A percentile compares a stretch with the other conserved stretches of the same genome.
Evolutionary conservation across 257 asterid species (phyloP).

Genomic region (Anisodus tanguticus): DNA sequence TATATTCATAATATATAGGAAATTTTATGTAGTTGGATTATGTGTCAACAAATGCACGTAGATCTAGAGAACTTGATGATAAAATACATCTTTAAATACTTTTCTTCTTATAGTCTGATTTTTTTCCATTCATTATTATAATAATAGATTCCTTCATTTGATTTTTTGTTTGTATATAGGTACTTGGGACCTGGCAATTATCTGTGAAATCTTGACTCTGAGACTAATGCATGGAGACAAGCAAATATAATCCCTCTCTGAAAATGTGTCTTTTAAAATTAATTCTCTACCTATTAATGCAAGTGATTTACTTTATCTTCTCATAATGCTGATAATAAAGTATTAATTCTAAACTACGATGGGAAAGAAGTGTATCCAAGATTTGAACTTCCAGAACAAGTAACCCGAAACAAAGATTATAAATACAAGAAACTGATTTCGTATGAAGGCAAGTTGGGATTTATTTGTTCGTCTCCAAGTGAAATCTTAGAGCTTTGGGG

Average conservation of each 20-base stretch:
- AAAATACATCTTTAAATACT: no score
- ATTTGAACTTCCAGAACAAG: constrained; percentile 22
- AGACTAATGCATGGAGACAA: constrained; percentile 35
- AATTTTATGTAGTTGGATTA: background rate
- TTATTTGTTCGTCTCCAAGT: constrained; percentile 1
- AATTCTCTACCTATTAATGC: background rate
- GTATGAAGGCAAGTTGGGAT: constrained; percentile 33
- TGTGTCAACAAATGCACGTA: no score
- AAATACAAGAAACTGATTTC: background rate
- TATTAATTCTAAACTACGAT: background rate
- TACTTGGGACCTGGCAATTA: background rate
- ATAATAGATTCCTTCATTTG: no score
- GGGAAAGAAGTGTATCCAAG: background rate
- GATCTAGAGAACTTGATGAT: background rate
- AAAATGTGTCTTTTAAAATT: fast-evolving
- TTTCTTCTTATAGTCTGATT: no score
- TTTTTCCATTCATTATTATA: no score
- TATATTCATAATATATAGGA: no score
- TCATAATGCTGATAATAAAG: background rate
- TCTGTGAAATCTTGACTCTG: constrained; percentile 43
- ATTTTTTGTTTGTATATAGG: no score
- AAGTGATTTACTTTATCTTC: constrained; percentile 26
- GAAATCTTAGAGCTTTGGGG: background rate
- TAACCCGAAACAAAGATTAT: background rate
- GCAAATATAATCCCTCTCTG: background rate